Evolutionary conservation across 768 basidiomycete species (phyloP), one percentile per base, ranked within the genome.

Genomic region (Russula earlei): DNA sequence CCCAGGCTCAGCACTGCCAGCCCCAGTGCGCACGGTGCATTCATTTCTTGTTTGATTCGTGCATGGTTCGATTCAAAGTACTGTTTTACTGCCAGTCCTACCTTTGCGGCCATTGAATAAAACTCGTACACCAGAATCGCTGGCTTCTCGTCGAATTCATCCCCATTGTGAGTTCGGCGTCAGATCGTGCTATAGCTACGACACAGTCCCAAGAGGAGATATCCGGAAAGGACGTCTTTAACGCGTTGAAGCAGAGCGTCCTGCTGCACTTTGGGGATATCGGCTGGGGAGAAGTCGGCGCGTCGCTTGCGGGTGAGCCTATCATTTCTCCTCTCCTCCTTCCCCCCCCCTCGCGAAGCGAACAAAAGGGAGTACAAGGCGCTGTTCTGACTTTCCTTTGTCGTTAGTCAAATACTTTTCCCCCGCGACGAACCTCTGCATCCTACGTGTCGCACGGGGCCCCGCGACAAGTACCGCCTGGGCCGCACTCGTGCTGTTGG

Each of bases 121-220:
- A 31, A n/a, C n/a, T 36, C 58, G 29, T 25, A 14, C 52, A 42
- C 38, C 60, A 91, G 90, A 93, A 92, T 67, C 80, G 91, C 36
- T 92, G 91, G 87, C 70, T 94, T 11, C 80, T 95, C 31, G 83
- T 92, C 52, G 91, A 95, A 69, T 84, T 94, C 64, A 77, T 93
- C 36, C 67, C 78, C 9, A 67, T 70, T 20, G 37, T 54, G 7
- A 22, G 22, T 69, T 92, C 15, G 77, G 93, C 31, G 82, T 89
- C 49, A 89, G 92, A 69, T 82, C 91, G 63, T 77, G 91, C 31
- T 67, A 77, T 37, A 50, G 58, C 19, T 52, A 38, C 55, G 22
- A 44, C 47, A 52, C 56, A 49, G 64, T 69, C 46, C 65, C 84
- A 9, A 80, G 82, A 47, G 75, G 77, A 25, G 83, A 81, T 87